Base-by-base conservation (phyloP, 2,329 filamentous ascomycete species). In the Alternaria sp. region DNA sequence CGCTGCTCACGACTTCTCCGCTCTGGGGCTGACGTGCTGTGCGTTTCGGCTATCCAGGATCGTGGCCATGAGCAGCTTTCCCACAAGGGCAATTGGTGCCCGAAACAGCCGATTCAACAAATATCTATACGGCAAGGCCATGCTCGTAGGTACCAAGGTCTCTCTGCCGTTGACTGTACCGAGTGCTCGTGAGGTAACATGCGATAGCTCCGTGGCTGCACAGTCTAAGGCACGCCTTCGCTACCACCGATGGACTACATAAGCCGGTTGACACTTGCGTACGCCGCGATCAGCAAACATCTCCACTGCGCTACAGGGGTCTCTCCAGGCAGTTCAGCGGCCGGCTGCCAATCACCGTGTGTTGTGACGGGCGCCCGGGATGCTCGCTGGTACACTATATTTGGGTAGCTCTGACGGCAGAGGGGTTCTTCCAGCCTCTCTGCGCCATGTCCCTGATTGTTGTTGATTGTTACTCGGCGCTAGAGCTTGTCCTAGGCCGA, bases 241-340 rank as follows among this genome's bases (percentile, higher is more conserved):
- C 62, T 63, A 64, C 63, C 54, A 61, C 53, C 54, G 62, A 65
- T 55, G 59, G 43, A 54, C 62, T 68, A 67, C 64, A 68, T 39
- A 64, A 68, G 68, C 67, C 68, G 72, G 71, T 67, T 73, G 65
- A 61, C 47, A 61, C 54, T 57, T 71, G 70, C 62, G 48, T 51
- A 57, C 65, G 65, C 65, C 64, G 66, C 66, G 67, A 74, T 75
- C 71, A 77, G 72, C 73, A 76, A 75, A 75, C 72, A 75, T 72
- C 69, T 74, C 75, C 74, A 75, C 74, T 62, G 48, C 63, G 55
- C 65, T 70, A 70, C 74, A 76, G 72, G 72, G 72, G 61, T 64
- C 48, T 66, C 65, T 68, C 71, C 68, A 71, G 41, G 64, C 64
- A 60, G 59, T 68, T 61, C 64, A 69, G 67, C 53, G 47, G 48